Evolutionary conservation across 495 filamentous ascomycete genomes (phyloP), one percentile per base, ranked within the genome.

Genomic region (Viridothelium virens): DNA sequence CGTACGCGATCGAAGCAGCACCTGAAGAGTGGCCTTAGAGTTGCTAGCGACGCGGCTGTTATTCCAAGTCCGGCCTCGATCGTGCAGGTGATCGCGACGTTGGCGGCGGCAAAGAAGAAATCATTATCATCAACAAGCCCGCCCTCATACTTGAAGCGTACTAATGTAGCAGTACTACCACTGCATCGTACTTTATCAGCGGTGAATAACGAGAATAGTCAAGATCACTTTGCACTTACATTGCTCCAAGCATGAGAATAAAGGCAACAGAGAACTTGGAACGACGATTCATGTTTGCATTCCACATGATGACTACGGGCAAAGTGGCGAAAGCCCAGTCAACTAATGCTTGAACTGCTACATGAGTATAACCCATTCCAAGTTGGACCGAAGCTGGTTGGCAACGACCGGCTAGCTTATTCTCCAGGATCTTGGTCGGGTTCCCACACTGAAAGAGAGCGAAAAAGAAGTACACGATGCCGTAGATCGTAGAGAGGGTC

Each of bases 31-130:
- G 75, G 75, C 3, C 72, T 69, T 11, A 74, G 53, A 4, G 73
- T 75, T 2, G 75, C 70, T 4, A 77, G 68, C 9, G 67, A 73
- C 9, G 61, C 71, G n/a, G 73, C 72, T 14, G 69, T 70, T 39
- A 77, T 77, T 56, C 75, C 72, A 1, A 70, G 62, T 18, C 73
- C 73, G 5, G 69, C 71, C 56, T 77, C 75, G 56, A 75, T 69
- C 14, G 70, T 70, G 36, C 73, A 75, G 70, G 70, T 73, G 37
- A 74, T 72, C 2, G 70, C 65, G n/a, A 70, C 69, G 63, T 72
- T 70, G 12, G 67, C 68, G 11, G 73, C 67, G 18, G 68, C 75
- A 68, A 70, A 73, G 70, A 74, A 77, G 68, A 76, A 76, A 44
- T 76, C 70, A 6, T 70, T 56, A n/a, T 66, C 62, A n/a, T 67